Conservation (phyloP, 495 filamentous ascomycete genomes). For the Penicillium cinerascens region DNA sequence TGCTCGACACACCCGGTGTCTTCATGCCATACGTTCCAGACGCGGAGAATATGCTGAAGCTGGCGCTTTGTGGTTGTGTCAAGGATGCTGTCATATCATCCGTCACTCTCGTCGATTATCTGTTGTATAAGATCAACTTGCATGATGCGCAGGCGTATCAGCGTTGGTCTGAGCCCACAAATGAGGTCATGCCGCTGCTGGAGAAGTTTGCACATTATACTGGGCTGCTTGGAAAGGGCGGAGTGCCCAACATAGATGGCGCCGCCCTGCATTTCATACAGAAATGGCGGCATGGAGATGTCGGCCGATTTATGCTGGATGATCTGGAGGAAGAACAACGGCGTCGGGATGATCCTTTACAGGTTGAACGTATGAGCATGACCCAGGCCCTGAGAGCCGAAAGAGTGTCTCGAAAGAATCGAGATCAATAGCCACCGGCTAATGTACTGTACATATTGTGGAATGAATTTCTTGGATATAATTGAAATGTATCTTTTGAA, state of each 20-base stretch:
- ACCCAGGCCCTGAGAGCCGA: slow-evolving; percentile 42
- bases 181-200: slow-evolving; percentile 70
- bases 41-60: slow-evolving; percentile 84
- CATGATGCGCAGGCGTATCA: slow-evolving; percentile 56
- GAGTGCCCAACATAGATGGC: slow-evolving; percentile 64
- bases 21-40: slow-evolving; percentile 89
- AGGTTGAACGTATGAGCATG: slow-evolving; percentile 37
- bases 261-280: slow-evolving; percentile 81
- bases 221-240: slow-evolving; percentile 74
- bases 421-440: slow-evolving; percentile 18
- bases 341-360: slow-evolving; percentile 35
- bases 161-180: slow-evolving; percentile 69
- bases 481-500: slow-evolving; percentile 21
- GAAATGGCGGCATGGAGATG: slow-evolving; percentile 71
- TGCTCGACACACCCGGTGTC: slow-evolving; percentile 78
- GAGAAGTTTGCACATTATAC: slow-evolving; percentile 64
- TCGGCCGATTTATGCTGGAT: slow-evolving; percentile 80
- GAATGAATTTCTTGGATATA: slow-evolving; percentile 2
- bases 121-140: slow-evolving; percentile 79
- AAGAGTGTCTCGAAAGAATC: slow-evolving; percentile 32
- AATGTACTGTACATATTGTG: slow-evolving; percentile 26
- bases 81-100: slow-evolving; percentile 80
- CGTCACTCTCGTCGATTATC: slow-evolving; percentile 77
- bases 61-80: slow-evolving; percentile 84
- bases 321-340: slow-evolving; percentile 60